Conservation (phyloP, 805 yeast species). For the Candida caryicola region DNA sequence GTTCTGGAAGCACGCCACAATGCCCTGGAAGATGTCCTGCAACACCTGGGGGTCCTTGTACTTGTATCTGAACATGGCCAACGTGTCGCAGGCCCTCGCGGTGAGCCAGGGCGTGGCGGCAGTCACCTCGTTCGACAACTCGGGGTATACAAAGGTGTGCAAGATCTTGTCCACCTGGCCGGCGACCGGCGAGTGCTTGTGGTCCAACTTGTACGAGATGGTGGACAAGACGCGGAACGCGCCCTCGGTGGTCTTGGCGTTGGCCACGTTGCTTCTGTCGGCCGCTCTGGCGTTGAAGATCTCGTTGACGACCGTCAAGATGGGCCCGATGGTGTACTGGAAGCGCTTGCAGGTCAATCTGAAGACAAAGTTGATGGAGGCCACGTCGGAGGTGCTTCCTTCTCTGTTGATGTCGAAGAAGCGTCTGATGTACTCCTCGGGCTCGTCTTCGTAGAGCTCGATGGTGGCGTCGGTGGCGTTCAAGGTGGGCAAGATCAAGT, state of each 20-base stretch:
- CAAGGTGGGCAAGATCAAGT: constrained; percentile 41
- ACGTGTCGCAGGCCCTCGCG: constrained; percentile 46
- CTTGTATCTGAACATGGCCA: constrained; percentile 38
- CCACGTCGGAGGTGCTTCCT: constrained; percentile 47
- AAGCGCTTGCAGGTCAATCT: constrained; percentile 36
- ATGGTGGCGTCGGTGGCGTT: constrained; percentile 36
- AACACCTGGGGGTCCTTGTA: constrained; percentile 34
- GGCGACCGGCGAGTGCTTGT: constrained; percentile 33
- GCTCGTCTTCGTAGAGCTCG: constrained; percentile 45
- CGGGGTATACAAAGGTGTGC: constrained; percentile 40
- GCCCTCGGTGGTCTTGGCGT: constrained; percentile 41
- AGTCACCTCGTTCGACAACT: constrained; percentile 29
- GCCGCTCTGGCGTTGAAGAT: constrained; percentile 33
- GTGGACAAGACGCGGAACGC: constrained; percentile 43
- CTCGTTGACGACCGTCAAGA: constrained; percentile 33
- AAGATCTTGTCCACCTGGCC: constrained; percentile 40
- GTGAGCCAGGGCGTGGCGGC: constrained; percentile 39
- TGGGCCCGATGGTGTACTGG: constrained; percentile 33
- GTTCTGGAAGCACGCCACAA: constrained; percentile 38
- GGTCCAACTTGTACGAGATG: constrained; percentile 36
- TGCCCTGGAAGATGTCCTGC: constrained; percentile 40
- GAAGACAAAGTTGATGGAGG: constrained; percentile 46
- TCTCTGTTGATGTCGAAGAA: constrained; percentile 48
- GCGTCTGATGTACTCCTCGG: constrained; percentile 44
- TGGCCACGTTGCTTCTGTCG: constrained; percentile 22